Evolutionary conservation across 768 basidiomycete species (phyloP).

Genomic region (Auriscalpium vulgare): DNA sequence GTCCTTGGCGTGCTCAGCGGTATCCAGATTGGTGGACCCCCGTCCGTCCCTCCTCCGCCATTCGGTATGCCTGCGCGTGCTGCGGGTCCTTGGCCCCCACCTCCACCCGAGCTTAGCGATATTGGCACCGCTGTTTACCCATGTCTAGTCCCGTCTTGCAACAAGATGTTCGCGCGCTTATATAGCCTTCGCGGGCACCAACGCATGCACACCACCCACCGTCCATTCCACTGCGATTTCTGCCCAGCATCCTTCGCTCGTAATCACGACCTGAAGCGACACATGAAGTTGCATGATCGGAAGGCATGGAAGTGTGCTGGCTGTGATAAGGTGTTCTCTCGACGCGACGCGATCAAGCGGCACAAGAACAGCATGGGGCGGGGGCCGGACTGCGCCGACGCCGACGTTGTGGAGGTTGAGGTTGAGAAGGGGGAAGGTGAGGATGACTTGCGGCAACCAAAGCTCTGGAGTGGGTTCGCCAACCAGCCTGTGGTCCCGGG

Average conservation of each 20-base stretch:
- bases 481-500: slow-evolving; percentile 17
- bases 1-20: slow-evolving; percentile 76
- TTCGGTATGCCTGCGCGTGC: slow-evolving; percentile 15
- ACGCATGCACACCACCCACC: slow-evolving; percentile 52
- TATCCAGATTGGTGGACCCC: slow-evolving; percentile 48
- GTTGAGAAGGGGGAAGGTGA: slow-evolving; percentile 41
- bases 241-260: slow-evolving; percentile 75
- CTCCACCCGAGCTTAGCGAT: slow-evolving; percentile 20
- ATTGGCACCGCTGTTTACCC: slow-evolving; percentile 77
- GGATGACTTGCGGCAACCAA: slow-evolving; percentile 44
- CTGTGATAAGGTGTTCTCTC: slow-evolving; percentile 66
- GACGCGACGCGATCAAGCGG: slow-evolving; percentile 73
- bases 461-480: slow-evolving; percentile 58
- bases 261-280: slow-evolving; percentile 77
- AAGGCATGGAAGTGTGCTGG: slow-evolving; percentile 70
- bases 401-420: slow-evolving; percentile 47
- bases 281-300: slow-evolving; percentile 61
- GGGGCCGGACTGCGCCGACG: slow-evolving; percentile 44
- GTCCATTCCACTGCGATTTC: slow-evolving; percentile 53
- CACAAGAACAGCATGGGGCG: slow-evolving; percentile 59
- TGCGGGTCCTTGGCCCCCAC: slow-evolving; percentile 17
- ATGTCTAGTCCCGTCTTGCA: slow-evolving; percentile 57
- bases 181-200: slow-evolving; percentile 68
- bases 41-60: slow-evolving; percentile 14
- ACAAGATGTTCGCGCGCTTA: slow-evolving; percentile 61